Evolutionary conservation across 805 yeast genomes (phyloP).

Genomic region (Candida schatavii): DNA sequence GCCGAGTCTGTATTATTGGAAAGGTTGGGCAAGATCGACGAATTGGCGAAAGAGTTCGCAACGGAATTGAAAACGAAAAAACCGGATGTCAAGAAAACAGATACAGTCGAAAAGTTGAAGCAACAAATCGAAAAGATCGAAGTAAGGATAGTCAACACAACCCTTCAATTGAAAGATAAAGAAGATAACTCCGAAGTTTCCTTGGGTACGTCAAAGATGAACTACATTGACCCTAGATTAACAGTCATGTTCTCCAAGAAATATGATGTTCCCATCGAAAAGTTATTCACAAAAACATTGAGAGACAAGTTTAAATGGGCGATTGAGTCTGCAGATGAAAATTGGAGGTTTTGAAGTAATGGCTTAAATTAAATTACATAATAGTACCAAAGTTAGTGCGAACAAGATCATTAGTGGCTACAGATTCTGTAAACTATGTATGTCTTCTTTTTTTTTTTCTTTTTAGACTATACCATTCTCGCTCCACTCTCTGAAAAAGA

Average conservation of each 20-base stretch:
- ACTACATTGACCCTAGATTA: constrained; percentile 91
- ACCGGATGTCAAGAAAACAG: constrained; percentile 49
- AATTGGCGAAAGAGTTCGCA: constrained; percentile 47
- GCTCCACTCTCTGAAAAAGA: too few species aligned
- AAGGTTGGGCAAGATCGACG: constrained; percentile 55
- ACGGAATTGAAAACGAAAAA: constrained; percentile 59
- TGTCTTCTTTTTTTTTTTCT: too few species aligned
- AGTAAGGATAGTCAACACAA: constrained; percentile 63
- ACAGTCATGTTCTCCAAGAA: constrained; percentile 87
- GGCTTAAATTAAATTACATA: too few species aligned
- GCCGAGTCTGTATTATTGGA: constrained; percentile 57
- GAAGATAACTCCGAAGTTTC: constrained; percentile 95
- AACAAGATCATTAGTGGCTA: too few species aligned
- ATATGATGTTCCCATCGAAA: constrained; percentile 86
- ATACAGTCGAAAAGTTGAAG: constrained; percentile 67
- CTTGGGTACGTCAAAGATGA: constrained; percentile 87
- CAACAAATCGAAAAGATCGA: constrained; percentile 71
- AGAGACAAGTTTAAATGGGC: constrained; percentile 97
- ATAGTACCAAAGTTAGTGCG: too few species aligned
- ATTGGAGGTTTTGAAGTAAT: constrained; percentile 79
- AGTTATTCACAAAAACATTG: constrained; percentile 83
- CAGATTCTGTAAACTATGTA: too few species aligned
- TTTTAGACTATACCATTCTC: too few species aligned
- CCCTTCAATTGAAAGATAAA: constrained; percentile 80
- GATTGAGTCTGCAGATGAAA: constrained; percentile 79